These are phyloP conservation scores for Magnolia kwangsiensis DNA, from an alignment of 164 flowering plant species.

Conservation along the genomic window DNA sequence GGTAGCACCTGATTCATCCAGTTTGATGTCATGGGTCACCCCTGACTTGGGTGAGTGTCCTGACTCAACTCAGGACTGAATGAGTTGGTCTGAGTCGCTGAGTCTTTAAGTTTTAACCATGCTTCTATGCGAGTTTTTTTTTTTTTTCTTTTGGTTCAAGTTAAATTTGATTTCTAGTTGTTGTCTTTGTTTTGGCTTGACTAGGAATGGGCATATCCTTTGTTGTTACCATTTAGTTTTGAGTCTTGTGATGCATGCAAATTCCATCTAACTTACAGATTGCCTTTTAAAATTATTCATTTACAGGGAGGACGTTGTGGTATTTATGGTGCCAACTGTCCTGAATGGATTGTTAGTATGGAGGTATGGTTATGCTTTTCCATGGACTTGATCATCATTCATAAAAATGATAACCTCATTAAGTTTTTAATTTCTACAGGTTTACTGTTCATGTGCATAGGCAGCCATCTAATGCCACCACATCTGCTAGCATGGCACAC, in stretches of 20 bases:
- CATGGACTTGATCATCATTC: background rate
- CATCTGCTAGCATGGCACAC: background rate
- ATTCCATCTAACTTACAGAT: background rate
- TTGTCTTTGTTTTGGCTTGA: background rate
- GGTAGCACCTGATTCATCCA: no score
- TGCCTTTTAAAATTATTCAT: conserved; percentile 11
- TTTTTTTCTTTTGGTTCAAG: no score
- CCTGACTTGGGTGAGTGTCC: no score
- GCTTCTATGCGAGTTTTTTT: background rate
- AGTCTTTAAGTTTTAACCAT: no score
- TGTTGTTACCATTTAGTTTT: background rate
- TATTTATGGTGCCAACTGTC: conserved; percentile 78
- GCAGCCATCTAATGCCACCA: background rate
- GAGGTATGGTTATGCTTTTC: conserved; percentile 45
- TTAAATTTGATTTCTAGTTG: background rate
- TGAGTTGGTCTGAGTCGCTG: no score
- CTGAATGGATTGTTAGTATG: conserved; percentile 96
- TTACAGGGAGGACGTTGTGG: conserved; percentile 85
- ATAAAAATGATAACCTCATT: background rate
- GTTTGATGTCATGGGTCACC: no score
- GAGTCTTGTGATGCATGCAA: background rate
- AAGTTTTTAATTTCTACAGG: background rate
- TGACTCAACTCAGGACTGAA: no score
- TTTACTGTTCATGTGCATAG: background rate
- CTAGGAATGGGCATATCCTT: background rate